phyloP scores from a whole-genome alignment of 257 asterid species.

The Nemophila menziesii region DNA sequence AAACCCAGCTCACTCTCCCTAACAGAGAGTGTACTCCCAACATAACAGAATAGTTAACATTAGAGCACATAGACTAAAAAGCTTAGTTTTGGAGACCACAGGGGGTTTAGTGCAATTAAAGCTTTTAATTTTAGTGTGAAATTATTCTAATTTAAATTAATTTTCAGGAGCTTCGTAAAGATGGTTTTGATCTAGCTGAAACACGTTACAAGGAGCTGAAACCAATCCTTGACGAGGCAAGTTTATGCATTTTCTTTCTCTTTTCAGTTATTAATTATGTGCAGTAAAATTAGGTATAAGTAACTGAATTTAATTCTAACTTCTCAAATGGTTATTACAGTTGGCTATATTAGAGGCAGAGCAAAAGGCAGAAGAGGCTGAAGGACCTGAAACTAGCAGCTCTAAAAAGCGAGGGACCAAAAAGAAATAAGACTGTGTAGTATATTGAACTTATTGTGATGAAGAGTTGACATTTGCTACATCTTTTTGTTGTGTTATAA shows the following conservation, averaged over 20 bases:
- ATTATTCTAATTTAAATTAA: no score
- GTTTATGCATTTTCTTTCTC: not conserved
- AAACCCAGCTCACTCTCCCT: no score
- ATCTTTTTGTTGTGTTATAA: no score
- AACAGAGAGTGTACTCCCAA: no score
- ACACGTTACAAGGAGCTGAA: conserved; percentile 87
- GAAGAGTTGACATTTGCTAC: no score
- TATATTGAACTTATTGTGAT: no score
- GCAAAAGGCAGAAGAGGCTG: conserved; percentile 87
- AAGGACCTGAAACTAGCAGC: conserved; percentile 48
- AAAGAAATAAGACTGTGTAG: conserved; percentile 42
- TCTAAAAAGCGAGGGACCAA: conserved; percentile 56
- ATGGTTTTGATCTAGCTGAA: conserved; percentile 95
- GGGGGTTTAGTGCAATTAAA: no score
- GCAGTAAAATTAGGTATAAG: not conserved
- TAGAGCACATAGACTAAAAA: no score
- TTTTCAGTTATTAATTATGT: not conserved
- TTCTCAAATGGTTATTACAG: conserved; percentile 21
- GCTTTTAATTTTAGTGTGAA: no score
- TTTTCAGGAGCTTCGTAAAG: conserved; percentile 79
- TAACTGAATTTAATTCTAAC: conserved; percentile 2
- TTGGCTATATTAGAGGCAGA: conserved; percentile 88
- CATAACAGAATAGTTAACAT: no score
- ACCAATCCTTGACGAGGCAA: conserved; percentile 93
- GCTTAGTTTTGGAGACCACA: no score